These are phyloP conservation scores for Lizanozyma gosingica DNA, from an alignment of 1,139 yeast species.

Conservation along the genomic window DNA sequence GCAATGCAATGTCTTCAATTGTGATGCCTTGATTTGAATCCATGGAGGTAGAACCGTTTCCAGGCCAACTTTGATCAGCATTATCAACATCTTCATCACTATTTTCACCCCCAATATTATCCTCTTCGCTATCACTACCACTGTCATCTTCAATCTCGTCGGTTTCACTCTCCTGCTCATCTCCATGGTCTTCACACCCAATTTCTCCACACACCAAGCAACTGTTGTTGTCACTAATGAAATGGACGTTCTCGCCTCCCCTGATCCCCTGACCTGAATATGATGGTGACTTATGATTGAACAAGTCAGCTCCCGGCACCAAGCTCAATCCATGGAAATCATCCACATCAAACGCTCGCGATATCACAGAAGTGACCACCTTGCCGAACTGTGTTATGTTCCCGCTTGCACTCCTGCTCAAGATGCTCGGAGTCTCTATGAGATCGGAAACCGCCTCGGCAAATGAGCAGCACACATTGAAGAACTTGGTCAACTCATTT, in stretches of 20 bases:
- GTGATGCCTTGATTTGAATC: neutral
- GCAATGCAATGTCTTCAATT: neutral
- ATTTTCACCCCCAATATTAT: neutral
- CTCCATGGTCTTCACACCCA: conserved; percentile 42
- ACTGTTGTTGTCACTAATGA: conserved; percentile 62
- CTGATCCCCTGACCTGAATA: conserved; percentile 10
- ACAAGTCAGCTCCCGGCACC: conserved; percentile 88
- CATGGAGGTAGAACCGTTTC: too few species aligned
- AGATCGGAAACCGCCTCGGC: conserved; percentile 24
- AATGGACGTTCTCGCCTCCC: conserved; percentile 57
- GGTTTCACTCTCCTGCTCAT: neutral
- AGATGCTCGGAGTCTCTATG: conserved; percentile 31
- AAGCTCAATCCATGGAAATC: conserved; percentile 62
- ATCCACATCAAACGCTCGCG: conserved; percentile 78
- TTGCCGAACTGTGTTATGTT: conserved; percentile 40
- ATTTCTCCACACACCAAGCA: conserved; percentile 66
- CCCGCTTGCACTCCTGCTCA: conserved; percentile 13
- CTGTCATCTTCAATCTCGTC: conserved; percentile 1
- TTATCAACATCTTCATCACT: neutral
- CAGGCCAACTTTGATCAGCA: too few species aligned
- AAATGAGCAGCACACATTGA: conserved; percentile 40
- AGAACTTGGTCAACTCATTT: conserved; percentile 48
- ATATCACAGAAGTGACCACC: conserved; percentile 50
- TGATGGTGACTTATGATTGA: conserved; percentile 55
- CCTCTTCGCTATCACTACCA: conserved; percentile 4